Percentiles rank a stretch among this genome's conserved stretches.
Evolutionary conservation across 129 eudicot genomes (phyloP).

Genomic region (Helichrysum umbraculigerum): DNA sequence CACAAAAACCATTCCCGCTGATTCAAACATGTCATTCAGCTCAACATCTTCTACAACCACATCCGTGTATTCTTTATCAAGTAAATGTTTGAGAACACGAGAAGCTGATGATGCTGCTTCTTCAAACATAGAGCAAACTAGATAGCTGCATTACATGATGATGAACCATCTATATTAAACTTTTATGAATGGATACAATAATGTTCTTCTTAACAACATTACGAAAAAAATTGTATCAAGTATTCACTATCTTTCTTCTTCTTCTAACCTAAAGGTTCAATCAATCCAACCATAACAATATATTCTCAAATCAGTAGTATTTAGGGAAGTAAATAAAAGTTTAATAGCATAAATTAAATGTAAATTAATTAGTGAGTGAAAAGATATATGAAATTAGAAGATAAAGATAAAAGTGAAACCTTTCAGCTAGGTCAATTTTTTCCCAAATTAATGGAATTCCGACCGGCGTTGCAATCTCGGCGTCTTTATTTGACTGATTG

Average conservation of each 20-base stretch:
- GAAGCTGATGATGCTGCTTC: slow-evolving; percentile 66
- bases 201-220: neutral
- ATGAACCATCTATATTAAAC: neutral
- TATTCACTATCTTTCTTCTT: neutral
- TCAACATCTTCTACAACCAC: slow-evolving; percentile 33
- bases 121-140: slow-evolving; percentile 73
- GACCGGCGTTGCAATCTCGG: neutral
- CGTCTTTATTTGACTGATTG: neutral
- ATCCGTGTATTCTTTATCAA: slow-evolving; percentile 15
- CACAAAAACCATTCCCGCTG: slow-evolving; percentile 88
- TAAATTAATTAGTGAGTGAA: neutral
- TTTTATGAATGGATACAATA: neutral
- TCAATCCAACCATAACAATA: neutral
- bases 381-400: neutral
- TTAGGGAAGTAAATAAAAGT: neutral
- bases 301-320: neutral
- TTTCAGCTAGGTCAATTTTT: slow-evolving; percentile 38
- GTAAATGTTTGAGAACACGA: slow-evolving; percentile 50
- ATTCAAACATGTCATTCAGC: slow-evolving; percentile 66
- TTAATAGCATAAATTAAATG: neutral
- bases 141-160: slow-evolving; percentile 53
- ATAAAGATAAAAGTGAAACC: slow-evolving; percentile 12
- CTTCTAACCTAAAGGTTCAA: neutral
- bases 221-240: neutral
- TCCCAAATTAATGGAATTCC: slow-evolving; percentile 27